Evolutionary conservation across 1,284 basidiomycete species (phyloP), one percentile per base, ranked within the genome.

Genomic region (Sporisorium graminicola): DNA sequence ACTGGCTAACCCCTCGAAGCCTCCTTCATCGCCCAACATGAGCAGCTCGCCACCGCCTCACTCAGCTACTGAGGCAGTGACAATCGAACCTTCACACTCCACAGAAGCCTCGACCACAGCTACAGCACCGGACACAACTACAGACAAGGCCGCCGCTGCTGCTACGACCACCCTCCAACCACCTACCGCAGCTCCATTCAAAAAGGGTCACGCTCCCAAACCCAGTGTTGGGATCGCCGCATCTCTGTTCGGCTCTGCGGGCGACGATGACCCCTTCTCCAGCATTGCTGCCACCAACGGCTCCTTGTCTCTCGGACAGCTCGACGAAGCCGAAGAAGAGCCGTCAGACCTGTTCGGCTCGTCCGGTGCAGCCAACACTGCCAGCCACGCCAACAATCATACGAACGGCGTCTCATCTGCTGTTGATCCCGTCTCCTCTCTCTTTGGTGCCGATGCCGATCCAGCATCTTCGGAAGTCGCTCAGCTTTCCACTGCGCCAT

Each of bases 151-250:
- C 13, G 10, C 44, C 44, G 12, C 58, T 6, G 37, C 31, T 42
- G 7, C 70, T 8, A 14, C 57, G 3, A 18, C 50, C 14, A 61
- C 58, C 10, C 35, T 59, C 1, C 55, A 58, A 16, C 33, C 40
- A 6, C 53, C 60, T 16, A 22, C 53, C 16, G 26, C 60, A 9
- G 31, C 64, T 20, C 50, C 42, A 13, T 54, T 63, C 47, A 75
- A 64, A 26, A 56, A 47, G 31, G 71, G 73, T 1, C 79, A 82
- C 47, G 77, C 69, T 22, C 64, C 73, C 24, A 65, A 79, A 58
- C 78, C 67, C 3, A 81, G 79, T 50, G 72, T 82, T 47, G 80
- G 77, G 18, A 79, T 80, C 22, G 81, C 81, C 43, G 79, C 81
- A 14, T 74, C 67, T 22, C 74, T 82, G 20, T 82, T 82, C 62